Conservation (phyloP, 345 rosid genomes). For the Lepidium sativum region DNA sequence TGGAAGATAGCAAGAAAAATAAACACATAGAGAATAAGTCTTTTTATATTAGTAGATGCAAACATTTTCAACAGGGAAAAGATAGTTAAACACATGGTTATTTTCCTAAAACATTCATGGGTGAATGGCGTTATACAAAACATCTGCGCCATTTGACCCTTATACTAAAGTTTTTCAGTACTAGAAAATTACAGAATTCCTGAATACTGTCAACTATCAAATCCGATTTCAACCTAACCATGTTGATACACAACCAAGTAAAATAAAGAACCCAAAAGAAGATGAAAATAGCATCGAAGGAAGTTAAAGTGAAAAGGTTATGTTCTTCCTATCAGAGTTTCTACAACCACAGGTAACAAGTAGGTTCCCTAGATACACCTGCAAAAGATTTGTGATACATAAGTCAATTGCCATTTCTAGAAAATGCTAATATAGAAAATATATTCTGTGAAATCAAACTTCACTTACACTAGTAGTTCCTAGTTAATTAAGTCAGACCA, state of each 20-base stretch:
- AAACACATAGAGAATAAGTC: neutral
- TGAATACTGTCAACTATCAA: slow-evolving; percentile 24
- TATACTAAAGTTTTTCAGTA: slow-evolving; percentile 33
- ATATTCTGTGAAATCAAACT: neutral
- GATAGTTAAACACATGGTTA: slow-evolving; percentile 5
- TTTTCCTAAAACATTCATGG: slow-evolving; percentile 28
- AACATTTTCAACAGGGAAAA: neutral
- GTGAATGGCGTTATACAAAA: slow-evolving; percentile 39
- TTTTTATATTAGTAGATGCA: slow-evolving; percentile 4
- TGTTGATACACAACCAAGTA: slow-evolving; percentile 34
- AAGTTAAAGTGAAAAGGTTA: slow-evolving; percentile 19
- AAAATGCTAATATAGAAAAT: neutral
- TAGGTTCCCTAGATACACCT: slow-evolving; percentile 39
- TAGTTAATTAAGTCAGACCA: slow-evolving; percentile 31
- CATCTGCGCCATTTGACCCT: slow-evolving; percentile 34
- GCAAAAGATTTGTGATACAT: slow-evolving; percentile 12
- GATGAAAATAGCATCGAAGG: slow-evolving; percentile 15
- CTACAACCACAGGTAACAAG: slow-evolving; percentile 22
- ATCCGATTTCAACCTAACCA: slow-evolving; percentile 31
- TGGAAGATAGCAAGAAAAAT: neutral
- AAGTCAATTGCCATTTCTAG: neutral
- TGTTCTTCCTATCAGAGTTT: slow-evolving; percentile 34
- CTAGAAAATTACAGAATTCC: slow-evolving; percentile 29
- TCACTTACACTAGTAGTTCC: slow-evolving; percentile 28
- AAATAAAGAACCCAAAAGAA: slow-evolving; percentile 16